Evolutionary conservation across 116 monocot genomes (phyloP).

Genomic region (Posidonia oceanica): DNA sequence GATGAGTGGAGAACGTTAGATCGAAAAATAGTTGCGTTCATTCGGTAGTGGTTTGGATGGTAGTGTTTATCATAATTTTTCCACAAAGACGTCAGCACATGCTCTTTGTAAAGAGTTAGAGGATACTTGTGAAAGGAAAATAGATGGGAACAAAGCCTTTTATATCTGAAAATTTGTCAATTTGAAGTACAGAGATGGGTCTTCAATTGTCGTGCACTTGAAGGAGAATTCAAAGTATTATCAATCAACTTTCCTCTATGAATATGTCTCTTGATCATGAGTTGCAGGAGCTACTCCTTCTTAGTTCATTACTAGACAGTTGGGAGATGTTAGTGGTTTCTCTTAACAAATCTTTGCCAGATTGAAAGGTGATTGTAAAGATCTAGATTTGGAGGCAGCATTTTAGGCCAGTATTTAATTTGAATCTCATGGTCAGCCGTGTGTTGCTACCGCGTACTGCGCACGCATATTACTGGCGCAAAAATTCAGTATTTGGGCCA

Average conservation of each 20-base stretch:
- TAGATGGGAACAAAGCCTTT: constrained; percentile 1
- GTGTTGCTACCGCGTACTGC: too few relatives aligned
- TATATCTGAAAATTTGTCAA: not conserved
- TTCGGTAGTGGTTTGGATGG: constrained; percentile 15
- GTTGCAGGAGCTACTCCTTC: not conserved
- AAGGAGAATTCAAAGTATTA: not conserved
- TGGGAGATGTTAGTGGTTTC: constrained; percentile 15
- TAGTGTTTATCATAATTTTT: constrained; percentile 10
- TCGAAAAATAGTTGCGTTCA: not conserved
- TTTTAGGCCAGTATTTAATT: too few relatives aligned
- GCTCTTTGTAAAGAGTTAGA: not conserved
- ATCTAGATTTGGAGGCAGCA: too few relatives aligned
- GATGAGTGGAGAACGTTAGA: not conserved
- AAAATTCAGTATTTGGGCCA: too few relatives aligned
- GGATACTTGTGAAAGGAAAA: constrained; percentile 12
- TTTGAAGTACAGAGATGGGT: not conserved
- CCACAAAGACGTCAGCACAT: not conserved
- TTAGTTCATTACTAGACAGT: constrained; percentile 4
- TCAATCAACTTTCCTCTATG: constrained; percentile 2
- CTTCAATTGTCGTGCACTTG: not conserved
- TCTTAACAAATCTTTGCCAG: constrained; percentile 2
- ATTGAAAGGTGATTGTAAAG: constrained; percentile 14
- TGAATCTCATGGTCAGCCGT: too few relatives aligned
- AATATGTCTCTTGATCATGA: not conserved
- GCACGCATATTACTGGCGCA: too few relatives aligned